These are phyloP conservation scores for Magnaporthales sp. DNA, from an alignment of 2,329 filamentous ascomycete species.

Conservation along the genomic window DNA sequence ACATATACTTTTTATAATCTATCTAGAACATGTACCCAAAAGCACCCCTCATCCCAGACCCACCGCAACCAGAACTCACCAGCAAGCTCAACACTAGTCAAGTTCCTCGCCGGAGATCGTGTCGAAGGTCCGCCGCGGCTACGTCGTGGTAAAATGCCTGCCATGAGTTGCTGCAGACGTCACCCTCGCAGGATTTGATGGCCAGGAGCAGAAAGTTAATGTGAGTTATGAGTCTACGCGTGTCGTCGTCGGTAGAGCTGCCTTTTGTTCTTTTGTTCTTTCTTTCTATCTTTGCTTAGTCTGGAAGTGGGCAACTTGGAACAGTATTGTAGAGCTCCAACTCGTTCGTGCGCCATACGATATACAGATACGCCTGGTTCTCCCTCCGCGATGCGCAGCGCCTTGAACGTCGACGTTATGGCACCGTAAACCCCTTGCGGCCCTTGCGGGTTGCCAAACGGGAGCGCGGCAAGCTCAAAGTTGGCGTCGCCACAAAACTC, in stretches of 20 bases:
- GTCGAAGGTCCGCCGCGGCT: too few relatives aligned
- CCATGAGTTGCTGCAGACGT: constrained; percentile 16
- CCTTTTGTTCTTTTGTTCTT: neutral
- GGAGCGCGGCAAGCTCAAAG: constrained; percentile 13
- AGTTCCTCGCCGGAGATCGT: too few relatives aligned
- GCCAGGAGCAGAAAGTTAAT: constrained; percentile 18
- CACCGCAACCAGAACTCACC: too few relatives aligned
- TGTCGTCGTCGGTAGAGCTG: neutral
- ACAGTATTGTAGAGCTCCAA: constrained; percentile 22
- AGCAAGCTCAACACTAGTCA: too few relatives aligned
- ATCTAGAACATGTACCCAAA: too few relatives aligned
- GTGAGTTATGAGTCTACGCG: neutral
- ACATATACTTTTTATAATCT: too few relatives aligned
- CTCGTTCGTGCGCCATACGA: constrained; percentile 19
- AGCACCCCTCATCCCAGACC: too few relatives aligned
- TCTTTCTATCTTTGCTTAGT: too few relatives aligned
- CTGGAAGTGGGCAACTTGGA: neutral
- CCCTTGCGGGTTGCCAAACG: neutral
- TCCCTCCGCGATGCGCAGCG: constrained; percentile 17
- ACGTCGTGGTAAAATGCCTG: neutral
- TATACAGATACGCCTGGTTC: constrained; percentile 16
- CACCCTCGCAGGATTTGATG: constrained; percentile 17
- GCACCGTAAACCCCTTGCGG: neutral
- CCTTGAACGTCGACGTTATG: constrained; percentile 18
- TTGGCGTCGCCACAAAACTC: constrained; percentile 17